Evolutionary conservation across 2,329 filamentous ascomycete genomes (phyloP).

Genomic region (Ascochyta rabiei): DNA sequence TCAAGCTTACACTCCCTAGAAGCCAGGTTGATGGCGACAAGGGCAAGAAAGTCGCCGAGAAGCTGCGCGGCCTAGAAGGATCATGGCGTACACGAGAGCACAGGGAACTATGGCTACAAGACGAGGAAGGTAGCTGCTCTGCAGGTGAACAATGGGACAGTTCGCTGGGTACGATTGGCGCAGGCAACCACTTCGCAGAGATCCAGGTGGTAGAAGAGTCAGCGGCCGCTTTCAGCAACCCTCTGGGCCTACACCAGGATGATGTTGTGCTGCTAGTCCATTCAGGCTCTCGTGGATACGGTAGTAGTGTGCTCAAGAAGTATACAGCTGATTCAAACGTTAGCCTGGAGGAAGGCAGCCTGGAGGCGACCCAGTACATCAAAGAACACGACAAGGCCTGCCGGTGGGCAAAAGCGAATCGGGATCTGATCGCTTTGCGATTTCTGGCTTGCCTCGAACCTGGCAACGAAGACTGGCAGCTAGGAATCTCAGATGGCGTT

Average conservation of each 20-base stretch:
- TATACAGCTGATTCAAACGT: slow-evolving; percentile 28
- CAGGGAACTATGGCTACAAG: slow-evolving; percentile 39
- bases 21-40: slow-evolving; percentile 44
- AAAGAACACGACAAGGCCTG: slow-evolving; percentile 46
- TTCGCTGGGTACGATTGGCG: slow-evolving; percentile 47
- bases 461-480: slow-evolving; percentile 32
- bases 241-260: slow-evolving; percentile 25
- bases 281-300: slow-evolving; percentile 47
- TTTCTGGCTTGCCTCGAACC: slow-evolving; percentile 47
- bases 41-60: slow-evolving; percentile 45
- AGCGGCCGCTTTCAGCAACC: slow-evolving; percentile 5
- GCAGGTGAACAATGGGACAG: slow-evolving; percentile 43
- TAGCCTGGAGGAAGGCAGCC: slow-evolving; percentile 35
- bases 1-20: slow-evolving; percentile 38
- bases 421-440: slow-evolving; percentile 48
- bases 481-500: slow-evolving; percentile 10
- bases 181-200: slow-evolving; percentile 50
- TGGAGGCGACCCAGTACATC: slow-evolving; percentile 38
- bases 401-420: slow-evolving; percentile 46
- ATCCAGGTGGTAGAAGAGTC: slow-evolving; percentile 46
- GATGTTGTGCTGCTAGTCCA: slow-evolving; percentile 48
- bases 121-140: slow-evolving; percentile 23
- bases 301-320: slow-evolving; percentile 42
- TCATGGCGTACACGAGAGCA: slow-evolving; percentile 35
- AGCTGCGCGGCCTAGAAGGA: slow-evolving; percentile 45